phyloP scores from a whole-genome alignment of 169 alveolate genomes.

The Babesia bovis region DNA sequence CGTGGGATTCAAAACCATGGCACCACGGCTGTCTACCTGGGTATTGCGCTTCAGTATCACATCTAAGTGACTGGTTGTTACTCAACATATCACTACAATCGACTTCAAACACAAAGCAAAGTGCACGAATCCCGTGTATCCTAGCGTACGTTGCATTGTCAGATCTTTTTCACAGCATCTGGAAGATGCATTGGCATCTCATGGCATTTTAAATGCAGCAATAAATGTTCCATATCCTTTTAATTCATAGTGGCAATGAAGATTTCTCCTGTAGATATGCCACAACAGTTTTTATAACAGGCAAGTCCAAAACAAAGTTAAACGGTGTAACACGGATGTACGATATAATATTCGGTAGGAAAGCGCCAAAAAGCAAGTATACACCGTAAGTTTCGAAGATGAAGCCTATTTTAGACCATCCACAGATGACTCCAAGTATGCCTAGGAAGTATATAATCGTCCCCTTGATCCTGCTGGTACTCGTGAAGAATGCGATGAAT shows the following conservation, averaged over 20 bases:
- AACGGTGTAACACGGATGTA: conserved; percentile 71
- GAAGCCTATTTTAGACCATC: conserved; percentile 64
- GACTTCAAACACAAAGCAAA: too few species aligned
- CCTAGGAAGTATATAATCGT: conserved; percentile 64
- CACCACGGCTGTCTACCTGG: too few species aligned
- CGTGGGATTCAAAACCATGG: too few species aligned
- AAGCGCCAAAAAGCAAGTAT: conserved; percentile 70
- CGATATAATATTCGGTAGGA: conserved; percentile 69
- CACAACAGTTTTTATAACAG: conserved; percentile 24
- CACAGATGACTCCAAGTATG: conserved; percentile 31
- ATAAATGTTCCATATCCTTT: too few species aligned
- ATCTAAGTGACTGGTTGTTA: too few species aligned
- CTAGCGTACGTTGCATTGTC: too few species aligned
- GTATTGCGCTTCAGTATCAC: too few species aligned
- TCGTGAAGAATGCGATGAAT: conserved; percentile 66
- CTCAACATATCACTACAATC: too few species aligned
- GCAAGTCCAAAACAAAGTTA: conserved; percentile 36
- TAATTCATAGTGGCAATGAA: conserved; percentile 10
- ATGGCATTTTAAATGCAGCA: too few species aligned
- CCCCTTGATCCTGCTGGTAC: conserved; percentile 59
- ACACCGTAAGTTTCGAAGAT: conserved; percentile 65
- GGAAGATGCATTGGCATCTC: too few species aligned
- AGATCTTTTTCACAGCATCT: too few species aligned
- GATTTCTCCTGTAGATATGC: conserved; percentile 19
- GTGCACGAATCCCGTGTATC: too few species aligned